Evolutionary conservation across 495 filamentous ascomycete species (phyloP).

Genomic region (Echria macrotheca): DNA sequence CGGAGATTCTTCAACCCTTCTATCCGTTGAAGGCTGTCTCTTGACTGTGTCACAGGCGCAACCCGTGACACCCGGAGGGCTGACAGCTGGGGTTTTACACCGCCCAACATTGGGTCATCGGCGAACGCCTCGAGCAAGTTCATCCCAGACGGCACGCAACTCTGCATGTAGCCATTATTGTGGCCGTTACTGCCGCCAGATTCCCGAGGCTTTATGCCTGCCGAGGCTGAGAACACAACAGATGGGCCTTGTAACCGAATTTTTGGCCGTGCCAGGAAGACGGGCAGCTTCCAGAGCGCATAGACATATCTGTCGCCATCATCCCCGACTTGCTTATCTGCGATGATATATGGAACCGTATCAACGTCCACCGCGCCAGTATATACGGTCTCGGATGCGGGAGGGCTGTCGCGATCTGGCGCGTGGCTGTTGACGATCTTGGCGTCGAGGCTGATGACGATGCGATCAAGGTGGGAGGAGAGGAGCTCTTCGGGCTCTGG

Average conservation of each 20-base stretch:
- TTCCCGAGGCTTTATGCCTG: slow-evolving; percentile 54
- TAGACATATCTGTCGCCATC: slow-evolving; percentile 49
- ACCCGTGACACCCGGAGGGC: slow-evolving; percentile 75
- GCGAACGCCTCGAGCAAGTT: slow-evolving; percentile 78
- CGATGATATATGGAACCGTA: slow-evolving; percentile 57
- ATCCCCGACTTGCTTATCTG: slow-evolving; percentile 38
- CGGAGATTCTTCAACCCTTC: slow-evolving; percentile 60
- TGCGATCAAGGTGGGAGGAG: slow-evolving; percentile 55
- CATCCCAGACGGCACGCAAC: slow-evolving; percentile 65
- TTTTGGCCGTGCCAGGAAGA: slow-evolving; percentile 71
- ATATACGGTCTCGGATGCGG: slow-evolving; percentile 61
- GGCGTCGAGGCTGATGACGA: slow-evolving; percentile 65
- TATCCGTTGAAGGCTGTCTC: slow-evolving; percentile 51
- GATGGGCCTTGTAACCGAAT: slow-evolving; percentile 73
- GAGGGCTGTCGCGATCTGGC: slow-evolving; percentile 38
- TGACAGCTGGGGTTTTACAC: slow-evolving; percentile 69
- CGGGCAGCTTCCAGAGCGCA: slow-evolving; percentile 73
- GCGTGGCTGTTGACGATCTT: slow-evolving; percentile 59
- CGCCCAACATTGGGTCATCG: slow-evolving; percentile 59
- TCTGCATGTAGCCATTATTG: slow-evolving; percentile 69
- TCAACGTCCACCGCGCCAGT: slow-evolving; percentile 53
- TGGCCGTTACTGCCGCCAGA: no score
- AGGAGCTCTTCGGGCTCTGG: slow-evolving; percentile 50
- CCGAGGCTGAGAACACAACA: slow-evolving; percentile 70
- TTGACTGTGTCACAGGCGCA: slow-evolving; percentile 52